phyloP scores from a whole-genome alignment of 371 early-diverging fungal species.

The Actinomortierella wolfii region DNA sequence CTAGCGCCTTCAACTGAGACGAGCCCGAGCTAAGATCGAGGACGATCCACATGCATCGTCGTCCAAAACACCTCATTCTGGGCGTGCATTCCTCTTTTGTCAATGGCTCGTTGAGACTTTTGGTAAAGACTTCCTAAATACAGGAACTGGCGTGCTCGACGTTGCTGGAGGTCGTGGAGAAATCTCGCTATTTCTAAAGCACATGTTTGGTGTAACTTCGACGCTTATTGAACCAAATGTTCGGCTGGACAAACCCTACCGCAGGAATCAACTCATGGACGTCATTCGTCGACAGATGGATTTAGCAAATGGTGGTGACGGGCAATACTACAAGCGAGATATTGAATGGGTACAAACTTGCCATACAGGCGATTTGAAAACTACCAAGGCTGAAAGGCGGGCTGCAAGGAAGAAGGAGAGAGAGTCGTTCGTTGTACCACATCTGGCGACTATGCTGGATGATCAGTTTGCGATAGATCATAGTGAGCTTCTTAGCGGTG shows the following conservation, averaged over 20 bases:
- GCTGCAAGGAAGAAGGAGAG: conserved; percentile 26
- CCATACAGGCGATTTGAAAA: neutral
- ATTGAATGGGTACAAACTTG: conserved; percentile 7
- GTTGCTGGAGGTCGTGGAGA: conserved; percentile 67
- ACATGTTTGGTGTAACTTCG: conserved; percentile 50
- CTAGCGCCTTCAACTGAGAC: conserved; percentile 15
- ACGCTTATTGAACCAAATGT: conserved; percentile 57
- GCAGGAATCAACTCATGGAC: conserved; percentile 50
- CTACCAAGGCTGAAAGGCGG: conserved; percentile 13
- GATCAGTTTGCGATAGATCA: conserved; percentile 40
- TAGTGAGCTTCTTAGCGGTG: conserved; percentile 21
- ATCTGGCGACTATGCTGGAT: conserved; percentile 48
- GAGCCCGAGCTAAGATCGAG: conserved; percentile 17
- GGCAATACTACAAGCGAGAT: conserved; percentile 25
- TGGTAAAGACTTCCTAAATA: conserved; percentile 30
- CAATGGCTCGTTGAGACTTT: conserved; percentile 54
- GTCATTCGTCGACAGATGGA: conserved; percentile 44
- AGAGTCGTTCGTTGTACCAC: conserved; percentile 28
- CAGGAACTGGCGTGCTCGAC: conserved; percentile 51
- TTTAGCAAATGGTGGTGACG: conserved; percentile 40
- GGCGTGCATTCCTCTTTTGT: conserved; percentile 57
- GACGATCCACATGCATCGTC: conserved; percentile 40
- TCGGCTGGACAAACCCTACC: conserved; percentile 50
- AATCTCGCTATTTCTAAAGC: conserved; percentile 54
- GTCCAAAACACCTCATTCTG: conserved; percentile 56